Conservation (phyloP, 1,284 basidiomycete genomes). For the Irpex sp. region DNA sequence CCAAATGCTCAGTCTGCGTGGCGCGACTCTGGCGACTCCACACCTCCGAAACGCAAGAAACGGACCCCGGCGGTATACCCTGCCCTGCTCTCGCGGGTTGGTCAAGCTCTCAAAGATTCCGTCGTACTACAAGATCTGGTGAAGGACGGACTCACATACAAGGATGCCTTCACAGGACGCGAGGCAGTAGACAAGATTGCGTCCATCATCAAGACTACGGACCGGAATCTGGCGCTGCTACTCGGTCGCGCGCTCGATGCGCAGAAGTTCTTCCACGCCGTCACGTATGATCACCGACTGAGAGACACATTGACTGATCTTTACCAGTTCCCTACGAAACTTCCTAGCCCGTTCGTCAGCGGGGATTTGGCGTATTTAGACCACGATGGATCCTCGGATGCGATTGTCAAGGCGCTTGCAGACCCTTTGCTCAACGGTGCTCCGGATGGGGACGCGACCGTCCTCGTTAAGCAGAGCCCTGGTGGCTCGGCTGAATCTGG, state of each 20-base stretch:
- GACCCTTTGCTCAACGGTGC: conserved; percentile 21
- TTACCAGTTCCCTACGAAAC: conserved; percentile 84
- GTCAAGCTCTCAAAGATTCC: conserved; percentile 87
- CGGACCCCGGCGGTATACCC: conserved; percentile 87
- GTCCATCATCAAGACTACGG: conserved; percentile 97
- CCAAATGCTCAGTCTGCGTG: conserved; percentile 34
- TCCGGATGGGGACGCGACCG: conserved; percentile 9
- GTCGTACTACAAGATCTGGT: conserved; percentile 76
- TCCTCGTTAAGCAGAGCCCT: conserved; percentile 26
- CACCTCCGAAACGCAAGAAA: conserved; percentile 32
- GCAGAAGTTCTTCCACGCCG: conserved; percentile 99
- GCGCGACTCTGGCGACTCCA: conserved; percentile 43
- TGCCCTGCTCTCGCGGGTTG: conserved; percentile 90
- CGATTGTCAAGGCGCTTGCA: conserved; percentile 20
- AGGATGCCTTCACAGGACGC: conserved; percentile 93
- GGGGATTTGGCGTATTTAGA: conserved; percentile 55
- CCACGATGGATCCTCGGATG: conserved; percentile 24
- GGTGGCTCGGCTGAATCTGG: conserved; percentile 38
- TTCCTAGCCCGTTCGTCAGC: conserved; percentile 75
- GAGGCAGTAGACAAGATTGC: conserved; percentile 96
- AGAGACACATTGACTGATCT: conserved; percentile 88
- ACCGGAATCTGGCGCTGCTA: conserved; percentile 92
- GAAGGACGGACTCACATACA: conserved; percentile 96
- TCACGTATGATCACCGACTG: conserved; percentile 96
- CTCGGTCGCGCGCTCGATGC: conserved; percentile 94